Evolutionary conservation across 2,329 filamentous ascomycete species (phyloP), one percentile per base, ranked within the genome.

Genomic region (Fusarium floridanum): DNA sequence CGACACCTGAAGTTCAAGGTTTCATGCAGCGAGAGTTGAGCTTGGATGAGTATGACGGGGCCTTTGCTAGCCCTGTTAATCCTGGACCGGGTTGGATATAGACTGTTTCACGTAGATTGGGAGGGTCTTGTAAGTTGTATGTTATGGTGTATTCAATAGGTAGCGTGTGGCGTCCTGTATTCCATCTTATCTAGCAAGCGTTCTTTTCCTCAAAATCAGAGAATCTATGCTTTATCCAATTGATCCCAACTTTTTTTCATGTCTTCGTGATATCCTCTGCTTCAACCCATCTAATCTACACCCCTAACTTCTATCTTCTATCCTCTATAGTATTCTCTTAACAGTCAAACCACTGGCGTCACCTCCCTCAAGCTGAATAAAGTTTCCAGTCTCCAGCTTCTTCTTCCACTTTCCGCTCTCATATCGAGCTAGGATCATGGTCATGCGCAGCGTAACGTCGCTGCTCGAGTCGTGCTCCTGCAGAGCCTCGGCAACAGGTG

Each of bases 371-470:
- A 91, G 73, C 73, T 87, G 87, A 9, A 92, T 61, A 41, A 88
- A 84, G 0, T 87, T 88, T 1, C 88, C 88, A 0, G 82, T 83
- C 80, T 94, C 91, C 16, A 95, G 85, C 81, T 89, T 91, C 85
- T 93, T 95, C 82, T 91, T 92, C 93, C 93, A 96, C 82, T 92
- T 94, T 24, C 85, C 90, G 73, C 92, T 91, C 84, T 95, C 93
- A 72, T 92, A 93, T 41, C 91, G 88, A 5, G 91, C 93, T 24
- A 94, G 85, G 14, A 96, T 92, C 68, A 96, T 86, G 0, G 94
- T 95, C 90, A 95, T 92, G 63, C 93, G 87, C 74, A 95, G 82
- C 17, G 87, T 83, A 1, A 87, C 82, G 56, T 92, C 85, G 39
- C 86, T 83, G 78, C 89, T 89, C 39, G 90, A 87, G 73, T 86